Conservation (phyloP, 2,329 filamentous ascomycete genomes). For the Pseudopyricularia cyperi region DNA sequence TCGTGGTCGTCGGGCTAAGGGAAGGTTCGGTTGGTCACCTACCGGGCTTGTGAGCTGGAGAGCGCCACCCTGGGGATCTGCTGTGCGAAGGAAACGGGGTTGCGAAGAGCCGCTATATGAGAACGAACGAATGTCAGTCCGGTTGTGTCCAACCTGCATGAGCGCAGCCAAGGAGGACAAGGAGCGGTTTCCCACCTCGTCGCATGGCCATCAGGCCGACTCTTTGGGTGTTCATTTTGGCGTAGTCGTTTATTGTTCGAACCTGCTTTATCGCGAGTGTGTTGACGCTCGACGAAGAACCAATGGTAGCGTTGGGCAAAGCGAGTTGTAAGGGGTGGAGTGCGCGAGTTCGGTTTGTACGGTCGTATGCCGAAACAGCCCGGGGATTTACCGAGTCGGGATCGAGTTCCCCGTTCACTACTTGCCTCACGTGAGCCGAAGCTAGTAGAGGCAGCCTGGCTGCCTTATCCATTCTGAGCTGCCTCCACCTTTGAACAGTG, state of each 20-base stretch:
- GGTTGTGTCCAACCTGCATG: background rate
- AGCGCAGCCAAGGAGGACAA: background rate
- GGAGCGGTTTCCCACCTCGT: slow-evolving; percentile 31
- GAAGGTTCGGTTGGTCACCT: background rate
- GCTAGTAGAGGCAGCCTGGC: too few species aligned
- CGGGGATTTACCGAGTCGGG: too few species aligned
- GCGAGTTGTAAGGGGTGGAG: too few species aligned
- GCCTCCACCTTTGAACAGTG: too few species aligned
- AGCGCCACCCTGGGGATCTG: slow-evolving; percentile 27
- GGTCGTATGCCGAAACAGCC: too few species aligned
- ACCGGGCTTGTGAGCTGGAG: slow-evolving; percentile 7
- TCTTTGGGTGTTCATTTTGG: slow-evolving; percentile 42
- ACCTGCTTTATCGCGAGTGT: too few species aligned
- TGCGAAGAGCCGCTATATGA: background rate
- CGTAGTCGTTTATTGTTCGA: slow-evolving; percentile 4
- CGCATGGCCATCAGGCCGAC: slow-evolving; percentile 45
- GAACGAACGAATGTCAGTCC: background rate
- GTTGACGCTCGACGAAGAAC: too few species aligned
- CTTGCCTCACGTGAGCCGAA: too few species aligned
- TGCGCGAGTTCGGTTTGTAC: too few species aligned
- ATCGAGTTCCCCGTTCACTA: too few species aligned
- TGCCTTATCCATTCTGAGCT: too few species aligned
- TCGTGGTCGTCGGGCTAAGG: background rate
- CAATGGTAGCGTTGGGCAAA: too few species aligned
- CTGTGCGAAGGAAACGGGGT: slow-evolving; percentile 27